Base-by-base conservation (phyloP, 1,284 basidiomycete species). In the Puccinia novopanici region DNA sequence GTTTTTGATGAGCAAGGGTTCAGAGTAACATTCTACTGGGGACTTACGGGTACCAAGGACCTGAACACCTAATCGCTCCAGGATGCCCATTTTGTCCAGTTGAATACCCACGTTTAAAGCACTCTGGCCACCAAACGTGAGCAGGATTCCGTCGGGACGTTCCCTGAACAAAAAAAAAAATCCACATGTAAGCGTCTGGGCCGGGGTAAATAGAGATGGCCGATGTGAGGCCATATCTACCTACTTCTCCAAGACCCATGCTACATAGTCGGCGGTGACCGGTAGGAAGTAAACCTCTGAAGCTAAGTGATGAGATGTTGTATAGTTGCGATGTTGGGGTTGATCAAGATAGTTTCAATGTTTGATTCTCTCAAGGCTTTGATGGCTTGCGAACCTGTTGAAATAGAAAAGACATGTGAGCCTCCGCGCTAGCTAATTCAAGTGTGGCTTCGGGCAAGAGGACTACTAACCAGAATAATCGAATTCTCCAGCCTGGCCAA, bases 401-500 rank as follows among this genome's bases (percentile, higher is more conserved):
- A 34, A 73, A 67, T 54, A 54, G n/a, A 22, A 70, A 37, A 27
- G 70, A 37, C 45, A 24, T 67, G 42, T 67, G 17, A 48, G 40
- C 37, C 45, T 30, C 55, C 6, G 27, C 27, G 27, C 24, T 0
- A 59, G 57, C 2, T 8, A 42, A 37, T 19, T 22, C 2, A 19
- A 34, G 10, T 3, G 42, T 70, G 37, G 57, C 27, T 71, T 81
- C 12, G 55, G 71, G 68, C 54, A 22, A 71, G 22, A 27, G 17
- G 48, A 2, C 3, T 8, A 83, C 87, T 84, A 75, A 88, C 93
- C 97, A 40, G 95, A 98, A 87, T 99, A 99, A 87, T 99, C 97
- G 87, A 99, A 99, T 87, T 99, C 97, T 87, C 97, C 97, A 5
- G 97, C 97, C 87, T 99, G 97, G 63, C 97, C 97, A 83, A 99